phyloP scores from a whole-genome alignment of 2,329 filamentous ascomycete genomes.

The Stachybotrys chlorohalonatus region DNA sequence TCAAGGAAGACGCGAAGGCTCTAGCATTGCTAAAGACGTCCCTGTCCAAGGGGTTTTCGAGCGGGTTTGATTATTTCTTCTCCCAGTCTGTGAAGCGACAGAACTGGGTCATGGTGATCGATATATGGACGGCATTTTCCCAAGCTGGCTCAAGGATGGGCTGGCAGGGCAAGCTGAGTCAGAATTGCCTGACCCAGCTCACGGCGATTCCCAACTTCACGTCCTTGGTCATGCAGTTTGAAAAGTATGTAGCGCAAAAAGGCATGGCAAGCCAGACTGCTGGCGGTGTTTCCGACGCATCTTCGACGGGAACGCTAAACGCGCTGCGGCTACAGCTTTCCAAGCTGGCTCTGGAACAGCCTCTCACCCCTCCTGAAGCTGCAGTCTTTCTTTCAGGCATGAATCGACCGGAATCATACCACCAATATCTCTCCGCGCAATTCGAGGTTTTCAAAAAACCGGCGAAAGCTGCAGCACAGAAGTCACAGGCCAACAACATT shows the following conservation, averaged over 20 bases:
- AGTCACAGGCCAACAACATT: background rate
- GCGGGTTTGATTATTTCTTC: slow-evolving; percentile 35
- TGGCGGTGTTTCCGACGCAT: slow-evolving; percentile 1
- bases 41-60: slow-evolving; percentile 22
- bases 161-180: background rate
- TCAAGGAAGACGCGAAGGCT: slow-evolving; percentile 28
- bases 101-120: background rate
- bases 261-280: slow-evolving; percentile 2
- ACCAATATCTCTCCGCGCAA: slow-evolving; percentile 21
- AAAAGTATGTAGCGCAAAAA: slow-evolving; percentile 19
- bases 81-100: slow-evolving; percentile 25
- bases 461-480: background rate
- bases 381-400: slow-evolving; percentile 29
- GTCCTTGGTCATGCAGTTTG: slow-evolving; percentile 16
- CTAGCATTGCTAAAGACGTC: slow-evolving; percentile 29
- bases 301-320: slow-evolving; percentile 10
- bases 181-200: background rate
- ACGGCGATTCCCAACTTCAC: background rate
- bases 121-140: background rate
- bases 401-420: slow-evolving; percentile 29
- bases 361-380: slow-evolving; percentile 24
- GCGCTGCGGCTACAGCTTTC: slow-evolving; percentile 21
- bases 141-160: background rate
- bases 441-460: background rate
- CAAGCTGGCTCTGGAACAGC: slow-evolving; percentile 18